phyloP scores from a whole-genome alignment of 352 stramenopile species.

The Globisporangium yorkense region DNA sequence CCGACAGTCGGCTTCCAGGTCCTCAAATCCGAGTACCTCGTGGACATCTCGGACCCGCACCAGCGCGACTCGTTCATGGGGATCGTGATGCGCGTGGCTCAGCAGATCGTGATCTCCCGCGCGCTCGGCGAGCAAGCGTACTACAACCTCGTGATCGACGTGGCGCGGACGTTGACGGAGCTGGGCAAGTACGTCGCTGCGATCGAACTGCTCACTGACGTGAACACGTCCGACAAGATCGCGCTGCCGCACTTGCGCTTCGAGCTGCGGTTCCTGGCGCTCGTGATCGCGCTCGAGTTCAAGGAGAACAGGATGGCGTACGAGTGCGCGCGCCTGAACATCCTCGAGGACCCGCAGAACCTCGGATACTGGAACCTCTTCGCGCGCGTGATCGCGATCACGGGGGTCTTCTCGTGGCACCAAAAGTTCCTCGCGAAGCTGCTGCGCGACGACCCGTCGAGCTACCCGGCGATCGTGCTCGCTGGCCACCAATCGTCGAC shows the following conservation, averaged over 20 bases:
- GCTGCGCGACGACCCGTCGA: conserved; percentile 65
- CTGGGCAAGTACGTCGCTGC: conserved; percentile 77
- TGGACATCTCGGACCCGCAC: conserved; percentile 67
- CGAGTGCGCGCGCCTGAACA: conserved; percentile 81
- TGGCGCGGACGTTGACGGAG: conserved; percentile 72
- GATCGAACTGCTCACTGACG: conserved; percentile 81
- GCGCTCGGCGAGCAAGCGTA: conserved; percentile 68
- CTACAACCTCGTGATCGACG: conserved; percentile 75
- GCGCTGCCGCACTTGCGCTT: conserved; percentile 62
- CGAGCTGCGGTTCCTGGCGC: conserved; percentile 73
- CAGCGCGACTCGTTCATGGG: conserved; percentile 81
- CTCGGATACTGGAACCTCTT: conserved; percentile 86
- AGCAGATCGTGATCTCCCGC: conserved; percentile 76
- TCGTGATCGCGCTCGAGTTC: conserved; percentile 82
- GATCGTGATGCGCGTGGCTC: conserved; percentile 77
- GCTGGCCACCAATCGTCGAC: conserved; percentile 77
- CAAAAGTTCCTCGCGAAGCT: conserved; percentile 86
- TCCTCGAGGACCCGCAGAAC: conserved; percentile 79
- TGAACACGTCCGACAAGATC: conserved; percentile 86
- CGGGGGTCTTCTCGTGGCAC: conserved; percentile 82
- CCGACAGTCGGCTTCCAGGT: conserved; percentile 74
- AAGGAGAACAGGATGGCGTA: conserved; percentile 86
- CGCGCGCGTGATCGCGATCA: conserved; percentile 75
- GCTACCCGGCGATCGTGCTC: conserved; percentile 74
- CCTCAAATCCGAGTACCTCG: conserved; percentile 77